Evolutionary conservation across 306 rosid genomes (phyloP).

Genomic region (Prinsepia uniflora): DNA sequence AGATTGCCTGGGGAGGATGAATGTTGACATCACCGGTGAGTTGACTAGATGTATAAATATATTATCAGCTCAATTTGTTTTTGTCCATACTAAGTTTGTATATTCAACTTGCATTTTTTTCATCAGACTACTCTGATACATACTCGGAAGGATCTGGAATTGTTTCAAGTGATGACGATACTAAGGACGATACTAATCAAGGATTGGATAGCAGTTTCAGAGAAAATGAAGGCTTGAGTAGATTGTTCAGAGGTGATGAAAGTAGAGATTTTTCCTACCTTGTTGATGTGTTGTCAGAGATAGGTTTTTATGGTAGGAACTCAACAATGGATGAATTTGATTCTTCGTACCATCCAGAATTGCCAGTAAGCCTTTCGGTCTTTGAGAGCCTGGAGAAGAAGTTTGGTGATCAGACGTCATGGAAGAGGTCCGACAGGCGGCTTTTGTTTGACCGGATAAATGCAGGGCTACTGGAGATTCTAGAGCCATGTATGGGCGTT

Average conservation of each 20-base stretch:
- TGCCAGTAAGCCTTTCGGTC: conserved; percentile 54
- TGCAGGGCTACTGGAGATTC: conserved; percentile 47
- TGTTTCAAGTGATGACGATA: conserved; percentile 78
- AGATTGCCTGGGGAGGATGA: conserved; percentile 27
- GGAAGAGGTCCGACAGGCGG: conserved; percentile 76
- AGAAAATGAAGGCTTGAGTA: conserved; percentile 34
- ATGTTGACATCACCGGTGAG: conserved; percentile 42
- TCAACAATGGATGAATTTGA: conserved; percentile 31
- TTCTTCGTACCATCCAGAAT: conserved; percentile 50
- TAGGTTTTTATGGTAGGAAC: conserved; percentile 29
- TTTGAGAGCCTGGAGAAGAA: conserved; percentile 73
- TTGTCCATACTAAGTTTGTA: conserved; percentile 18
- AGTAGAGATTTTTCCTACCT: conserved; percentile 73
- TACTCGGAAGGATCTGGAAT: conserved; percentile 52
- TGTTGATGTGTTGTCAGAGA: conserved; percentile 65
- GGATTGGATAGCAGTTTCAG: conserved; percentile 30
- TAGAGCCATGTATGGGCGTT: conserved; percentile 44
- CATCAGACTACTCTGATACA: conserved; percentile 51
- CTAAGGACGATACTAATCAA: no score
- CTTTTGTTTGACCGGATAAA: conserved; percentile 77
- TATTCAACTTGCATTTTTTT: conserved; percentile 30
- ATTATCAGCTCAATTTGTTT: conserved; percentile 10
- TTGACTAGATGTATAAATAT: conserved; percentile 2
- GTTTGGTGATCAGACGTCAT: conserved; percentile 60
- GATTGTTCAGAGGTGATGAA: conserved; percentile 48